A percentile compares a stretch with the other conserved stretches of the same genome.
phyloP scores from a whole-genome alignment of 495 filamentous ascomycete species.

The Bryoglossum gracile region DNA sequence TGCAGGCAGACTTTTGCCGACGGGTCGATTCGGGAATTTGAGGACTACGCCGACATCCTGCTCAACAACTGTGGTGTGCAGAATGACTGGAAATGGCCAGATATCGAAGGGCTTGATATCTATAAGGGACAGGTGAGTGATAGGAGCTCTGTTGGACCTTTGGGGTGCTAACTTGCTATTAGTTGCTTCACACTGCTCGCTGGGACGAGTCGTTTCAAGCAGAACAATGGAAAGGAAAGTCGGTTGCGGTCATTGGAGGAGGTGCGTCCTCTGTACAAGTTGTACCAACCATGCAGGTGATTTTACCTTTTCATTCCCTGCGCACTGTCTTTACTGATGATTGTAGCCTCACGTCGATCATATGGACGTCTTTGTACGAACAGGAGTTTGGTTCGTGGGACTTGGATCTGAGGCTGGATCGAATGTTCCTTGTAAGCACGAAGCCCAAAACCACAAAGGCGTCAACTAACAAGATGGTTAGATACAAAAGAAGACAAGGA shows the following conservation, averaged over 20 bases:
- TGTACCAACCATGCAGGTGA: neutral
- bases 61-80: neutral
- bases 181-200: neutral
- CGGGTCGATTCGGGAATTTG: neutral
- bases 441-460: neutral
- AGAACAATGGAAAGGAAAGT: neutral
- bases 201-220: neutral
- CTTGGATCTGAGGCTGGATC: neutral
- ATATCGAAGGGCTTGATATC: neutral
- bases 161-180: no score
- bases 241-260: neutral
- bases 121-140: conserved; percentile 4
- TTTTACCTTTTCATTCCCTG: no score
- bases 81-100: neutral
- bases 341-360: neutral
- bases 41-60: neutral
- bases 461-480: neutral
- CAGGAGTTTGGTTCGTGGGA: conserved; percentile 1
- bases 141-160: no score
- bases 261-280: neutral
- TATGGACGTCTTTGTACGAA: conserved; percentile 3
- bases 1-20: neutral
- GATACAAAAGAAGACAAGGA: neutral
- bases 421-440: neutral
- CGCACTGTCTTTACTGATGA: no score